Evolutionary conservation across 2,329 filamentous ascomycete species (phyloP).

Genomic region (Alternaria solani): DNA sequence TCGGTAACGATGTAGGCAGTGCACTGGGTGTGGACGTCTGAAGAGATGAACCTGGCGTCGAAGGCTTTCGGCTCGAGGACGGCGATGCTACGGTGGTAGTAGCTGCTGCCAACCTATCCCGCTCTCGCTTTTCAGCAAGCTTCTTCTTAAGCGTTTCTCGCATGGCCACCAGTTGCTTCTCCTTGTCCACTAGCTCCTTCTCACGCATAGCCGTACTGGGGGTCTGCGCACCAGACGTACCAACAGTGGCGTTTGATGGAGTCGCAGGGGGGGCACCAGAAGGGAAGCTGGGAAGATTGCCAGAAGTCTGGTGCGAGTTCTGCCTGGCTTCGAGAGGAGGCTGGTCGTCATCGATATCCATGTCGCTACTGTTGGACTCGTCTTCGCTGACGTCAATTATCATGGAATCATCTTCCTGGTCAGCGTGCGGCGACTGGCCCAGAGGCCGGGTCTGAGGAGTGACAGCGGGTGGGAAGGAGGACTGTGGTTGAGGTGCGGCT

Average conservation of each 20-base stretch:
- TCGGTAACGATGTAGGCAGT: background rate
- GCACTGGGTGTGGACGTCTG: constrained; percentile 3
- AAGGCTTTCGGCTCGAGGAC: constrained; percentile 2
- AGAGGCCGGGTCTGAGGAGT: constrained; percentile 67
- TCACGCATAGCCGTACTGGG: constrained; percentile 47
- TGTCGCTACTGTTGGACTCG: constrained; percentile 67
- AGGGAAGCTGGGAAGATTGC: constrained; percentile 34
- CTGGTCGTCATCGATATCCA: constrained; percentile 68
- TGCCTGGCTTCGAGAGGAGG: constrained; percentile 42
- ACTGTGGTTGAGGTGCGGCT: constrained; percentile 57
- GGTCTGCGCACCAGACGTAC: constrained; percentile 48
- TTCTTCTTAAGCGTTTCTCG: constrained; percentile 39
- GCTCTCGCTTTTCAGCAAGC: constrained; percentile 35
- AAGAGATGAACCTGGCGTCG: constrained; percentile 5
- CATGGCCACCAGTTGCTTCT: constrained; percentile 60
- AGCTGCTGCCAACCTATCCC: constrained; percentile 26
- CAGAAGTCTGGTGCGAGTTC: constrained; percentile 18
- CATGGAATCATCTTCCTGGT: constrained; percentile 69
- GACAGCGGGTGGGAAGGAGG: constrained; percentile 17
- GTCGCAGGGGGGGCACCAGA: constrained; percentile 34
- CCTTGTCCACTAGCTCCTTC: constrained; percentile 57
- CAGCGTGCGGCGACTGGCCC: constrained; percentile 60
- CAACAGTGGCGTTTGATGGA: constrained; percentile 35
- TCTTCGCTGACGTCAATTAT: constrained; percentile 88
- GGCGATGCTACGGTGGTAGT: constrained; percentile 6